Conservation (phyloP, 2,329 filamentous ascomycete genomes). For the Monosporascus sp. region DNA sequence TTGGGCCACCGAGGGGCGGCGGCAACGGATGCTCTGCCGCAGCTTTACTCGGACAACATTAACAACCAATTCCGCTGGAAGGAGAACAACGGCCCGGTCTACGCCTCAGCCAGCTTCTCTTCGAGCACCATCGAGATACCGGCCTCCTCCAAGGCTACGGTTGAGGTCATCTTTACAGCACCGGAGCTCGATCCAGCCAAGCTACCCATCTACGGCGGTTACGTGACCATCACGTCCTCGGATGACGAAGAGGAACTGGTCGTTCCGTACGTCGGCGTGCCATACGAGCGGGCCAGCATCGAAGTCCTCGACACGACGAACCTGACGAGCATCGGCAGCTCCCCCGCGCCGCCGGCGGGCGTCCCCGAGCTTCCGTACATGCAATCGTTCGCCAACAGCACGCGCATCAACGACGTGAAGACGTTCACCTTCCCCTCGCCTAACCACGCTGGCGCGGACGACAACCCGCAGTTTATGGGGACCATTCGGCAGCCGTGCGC, state of each 20-base stretch:
- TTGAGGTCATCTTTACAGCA: slow-evolving; percentile 8
- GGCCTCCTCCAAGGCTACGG: slow-evolving; percentile 1
- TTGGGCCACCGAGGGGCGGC: slow-evolving; percentile 12
- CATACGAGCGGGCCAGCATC: background rate
- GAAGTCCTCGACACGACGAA: background rate
- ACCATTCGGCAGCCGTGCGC: background rate
- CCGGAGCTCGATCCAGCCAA: slow-evolving; percentile 9
- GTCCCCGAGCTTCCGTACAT: background rate
- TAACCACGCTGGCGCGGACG: background rate
- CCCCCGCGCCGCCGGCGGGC: background rate
- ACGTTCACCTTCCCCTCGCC: slow-evolving; percentile 1
- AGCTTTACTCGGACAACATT: background rate
- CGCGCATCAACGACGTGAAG: background rate
- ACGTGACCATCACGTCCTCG: slow-evolving; percentile 5
- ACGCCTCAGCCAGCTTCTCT: slow-evolving; percentile 9
- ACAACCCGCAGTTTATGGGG: background rate
- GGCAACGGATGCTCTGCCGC: slow-evolving; percentile 6
- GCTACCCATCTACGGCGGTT: slow-evolving; percentile 17
- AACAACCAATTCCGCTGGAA: slow-evolving; percentile 1
- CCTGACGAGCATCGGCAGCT: background rate
- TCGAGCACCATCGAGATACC: slow-evolving; percentile 8
- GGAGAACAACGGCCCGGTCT: slow-evolving; percentile 6
- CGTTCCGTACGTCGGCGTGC: slow-evolving; percentile 1
- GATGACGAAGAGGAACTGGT: background rate
- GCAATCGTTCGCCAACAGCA: background rate